Evolutionary conservation across 2,329 filamentous ascomycete species (phyloP), one percentile per base, ranked within the genome.

Genomic region (Magnaporthales sp.): DNA sequence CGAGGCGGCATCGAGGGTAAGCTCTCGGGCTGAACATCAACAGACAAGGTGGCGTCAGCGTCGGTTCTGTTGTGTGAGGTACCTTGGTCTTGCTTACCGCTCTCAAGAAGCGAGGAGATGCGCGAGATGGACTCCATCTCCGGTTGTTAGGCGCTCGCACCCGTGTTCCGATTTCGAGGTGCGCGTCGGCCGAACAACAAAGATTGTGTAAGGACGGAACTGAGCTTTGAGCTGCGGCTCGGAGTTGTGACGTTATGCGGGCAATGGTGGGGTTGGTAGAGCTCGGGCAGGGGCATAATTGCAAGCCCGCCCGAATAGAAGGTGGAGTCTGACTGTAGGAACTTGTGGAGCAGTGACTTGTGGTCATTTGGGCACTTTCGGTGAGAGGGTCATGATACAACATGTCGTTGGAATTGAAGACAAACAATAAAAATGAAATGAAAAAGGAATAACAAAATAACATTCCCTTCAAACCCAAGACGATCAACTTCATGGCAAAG

Each of bases 1-100:
- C 71, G 95, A 95, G 73, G 95, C 94, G 71, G 95, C 95, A 85
- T 99, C 95, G 79, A 99, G 88, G 67, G 95, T 99, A 75, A 99
- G 89, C 80, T 98, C 95, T 79, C 95, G 91, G 76, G 95, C 95
- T 97, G 69, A 10, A 60, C 7, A 38, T 10, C 22, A 46, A 31
- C 13, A 26, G 56, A 19, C 2, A 4, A 26, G 2, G 27, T 29
- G 56, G 56, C 56, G 9, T 60, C 27, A 60, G 56, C 56, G 13
- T 27, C 26, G 22, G 38, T 46, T 46, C 38, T 46, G 15, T n/a
- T 46, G 62, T 64, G 58, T 64, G 63, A 58, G 30, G 24, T 19
- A 13, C 26, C 38, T 56, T 8, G 1, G 54, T 9, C 38, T 27
- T 13, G 11, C 58, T 74, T 84, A 96, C 94, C 93, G 80, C 91